Evolutionary conservation across 1,284 basidiomycete genomes (phyloP), one percentile per base, ranked within the genome.

Genomic region (Trametes hirsuta): DNA sequence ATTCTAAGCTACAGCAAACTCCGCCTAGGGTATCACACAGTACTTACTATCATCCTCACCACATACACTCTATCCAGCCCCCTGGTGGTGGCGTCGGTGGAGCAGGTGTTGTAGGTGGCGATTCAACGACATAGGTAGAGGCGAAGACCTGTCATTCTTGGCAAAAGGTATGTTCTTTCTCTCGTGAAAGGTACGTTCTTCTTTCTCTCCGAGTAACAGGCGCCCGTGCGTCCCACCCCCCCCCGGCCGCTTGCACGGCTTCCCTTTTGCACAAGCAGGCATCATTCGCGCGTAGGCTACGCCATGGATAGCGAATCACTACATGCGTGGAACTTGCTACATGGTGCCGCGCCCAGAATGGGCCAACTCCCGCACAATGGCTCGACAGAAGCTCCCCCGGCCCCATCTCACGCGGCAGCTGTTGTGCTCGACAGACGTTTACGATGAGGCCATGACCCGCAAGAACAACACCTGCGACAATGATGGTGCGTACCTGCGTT

Each of bases 361-460:
- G 5, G 85, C 87, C 25, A 88, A 89, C 66, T 88, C 92, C n/a
- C 85, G 93, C 56, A 87, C 91, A 12, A 91, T 88, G 59, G 94
- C 95, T 4, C 81, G 95, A 47, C 93, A 95, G 73, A 97, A 97
- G 77, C 84, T 97, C 53, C 96, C 93, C 9, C 83, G 93, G n/a
- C n/a, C n/a, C n/a, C n/a, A n/a, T 39, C 81, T 97, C 53, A 96
- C 94, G 4, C 86, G 88, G 55, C 91, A 95, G 64, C 95, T 97
- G 74, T 97, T 97, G 73, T 80, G 97, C 3, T 94, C 92, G 9
- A 97, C 95, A 1, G 95, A 97, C 72, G 95, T 97, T 0, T 97
- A 94, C 70, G 95, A 97, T 72, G 95, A 97, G 72, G 82, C 97
- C 34, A 79, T 95, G 58, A 85, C 95, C 18, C 79, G 95, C 52